Base-by-base conservation (phyloP, 164 flowering plant genomes). In the Nymphaea colorata region DNA sequence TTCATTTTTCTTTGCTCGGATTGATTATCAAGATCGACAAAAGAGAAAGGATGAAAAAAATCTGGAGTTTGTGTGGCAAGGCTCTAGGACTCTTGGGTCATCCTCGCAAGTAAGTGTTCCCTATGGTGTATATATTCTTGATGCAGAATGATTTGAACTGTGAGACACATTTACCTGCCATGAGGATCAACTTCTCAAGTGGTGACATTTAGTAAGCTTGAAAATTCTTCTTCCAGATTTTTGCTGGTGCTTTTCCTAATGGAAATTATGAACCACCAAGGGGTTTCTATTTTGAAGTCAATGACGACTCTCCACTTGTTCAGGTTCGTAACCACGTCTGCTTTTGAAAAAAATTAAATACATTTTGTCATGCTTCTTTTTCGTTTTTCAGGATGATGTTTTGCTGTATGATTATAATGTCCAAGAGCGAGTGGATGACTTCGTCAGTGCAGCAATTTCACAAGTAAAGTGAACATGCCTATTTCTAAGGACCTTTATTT, bases 61-160 rank as follows among this genome's bases (percentile, higher is more conserved):
- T 66, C 95, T 91, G 65, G 98, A 93, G 79, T 87, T 93, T 78
- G 74, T 93, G 43, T 93, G 98, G 98, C 83, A 68, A 68, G 98
- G 96, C 66, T 94, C 92, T 36, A 87, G 78, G 71, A 81, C 85
- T 65, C 85, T 88, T 75, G 89, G 93, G 66, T 85, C 97, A 18
- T 85, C 77, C 77, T 59, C 82, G 25, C 79, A 79, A 70, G 82
- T 74, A 43, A 70, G 66, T n/a, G 6, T 42, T 42, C 3, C 7
- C 41, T 47, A 6, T 8, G 59, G 45, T 12, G 14, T 61, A 2
- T 36, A 17, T 6, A 6, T 67, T 36, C 15, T 8, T 8, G 53
- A 45, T 51, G 57, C 57, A 0, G 53, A 10, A 5, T 45, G 53
- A 10, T 10, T 10, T 45, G 53, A 45, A 45, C 53, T 5, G 5